Evolutionary conservation across 495 filamentous ascomycete species (phyloP), one percentile per base, ranked within the genome.

Genomic region (Penicillium mononematosum): DNA sequence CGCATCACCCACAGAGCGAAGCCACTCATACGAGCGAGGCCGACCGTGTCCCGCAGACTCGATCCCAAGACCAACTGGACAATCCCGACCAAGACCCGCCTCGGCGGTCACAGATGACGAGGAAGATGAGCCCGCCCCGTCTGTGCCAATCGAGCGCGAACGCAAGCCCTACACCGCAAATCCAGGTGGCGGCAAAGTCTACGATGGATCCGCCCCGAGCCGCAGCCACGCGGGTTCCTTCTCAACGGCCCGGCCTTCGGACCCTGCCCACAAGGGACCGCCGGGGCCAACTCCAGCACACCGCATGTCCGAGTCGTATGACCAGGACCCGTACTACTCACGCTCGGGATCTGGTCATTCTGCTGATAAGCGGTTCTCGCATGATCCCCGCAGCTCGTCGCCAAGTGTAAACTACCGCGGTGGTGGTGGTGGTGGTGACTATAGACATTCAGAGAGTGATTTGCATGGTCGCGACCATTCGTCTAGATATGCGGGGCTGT

Each of bases 101-200:
- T 53, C 61, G 0, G 65, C 73, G 14, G 68, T 71, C 4, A 68
- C 72, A 2, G 59, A 81, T 14, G 81, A 83, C 20, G 78, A 82
- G 29, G 70, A 79, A 20, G 75, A 78, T 0, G 66, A 69, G 14
- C 57, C 63, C 10, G 69, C 70, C n/a, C 64, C 74, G 2, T 61
- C 78, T 8, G 70, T 75, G 2, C 79, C 81, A 0, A 78, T 86
- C 25, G 85, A 88, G 63, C 81, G 85, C 6, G 81, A 86, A 58
- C 73, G 85, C 52, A 85, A 87, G 48, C 85, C 85, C 0, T 88
- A 88, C 61, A 70, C 61, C 10, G 79, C 78, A 1, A 72, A 78
- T 20, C 81, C 83, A 1, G 84, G 83, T 9, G 71, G 74, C 16
- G 84, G 84, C 14, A 86, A 83, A 60, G 58, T 72, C 1, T 83